Evolutionary conservation across 2,329 filamentous ascomycete genomes (phyloP).

Genomic region (Sporothrix mexicana): DNA sequence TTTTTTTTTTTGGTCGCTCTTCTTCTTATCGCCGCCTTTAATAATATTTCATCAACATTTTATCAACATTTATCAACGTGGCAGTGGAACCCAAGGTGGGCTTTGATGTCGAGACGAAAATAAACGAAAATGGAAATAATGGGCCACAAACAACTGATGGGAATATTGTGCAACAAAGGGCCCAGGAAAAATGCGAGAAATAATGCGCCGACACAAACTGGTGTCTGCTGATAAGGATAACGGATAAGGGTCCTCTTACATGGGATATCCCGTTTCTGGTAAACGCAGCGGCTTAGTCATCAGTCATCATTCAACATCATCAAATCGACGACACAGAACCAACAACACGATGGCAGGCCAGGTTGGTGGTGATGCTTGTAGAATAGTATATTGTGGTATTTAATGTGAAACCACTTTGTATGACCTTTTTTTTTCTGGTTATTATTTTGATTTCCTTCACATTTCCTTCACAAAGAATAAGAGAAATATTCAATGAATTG

Average conservation of each 20-base stretch:
- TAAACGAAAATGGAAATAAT: conserved; percentile 8
- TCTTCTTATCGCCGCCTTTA: background rate
- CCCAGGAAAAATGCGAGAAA: background rate
- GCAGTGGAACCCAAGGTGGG: background rate
- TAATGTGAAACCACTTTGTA: no score
- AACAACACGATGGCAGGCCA: no score
- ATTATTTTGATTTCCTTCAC: no score
- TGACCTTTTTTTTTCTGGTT: no score
- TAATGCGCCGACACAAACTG: background rate
- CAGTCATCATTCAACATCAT: background rate
- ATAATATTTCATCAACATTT: background rate
- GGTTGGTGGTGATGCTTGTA: no score
- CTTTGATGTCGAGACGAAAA: no score
- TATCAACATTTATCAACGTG: background rate
- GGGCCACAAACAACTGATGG: background rate
- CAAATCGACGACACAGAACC: no score
- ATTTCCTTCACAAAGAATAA: no score
- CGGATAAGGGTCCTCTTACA: background rate
- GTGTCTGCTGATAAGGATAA: background rate
- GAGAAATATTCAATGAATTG: no score
- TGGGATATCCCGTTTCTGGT: background rate
- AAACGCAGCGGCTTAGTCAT: no score
- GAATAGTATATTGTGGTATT: no score
- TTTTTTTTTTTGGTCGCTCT: background rate
- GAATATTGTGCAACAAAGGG: background rate